These are phyloP conservation scores for Lactuca sativa DNA, from an alignment of 129 eudicot species.

Conservation along the genomic window DNA sequence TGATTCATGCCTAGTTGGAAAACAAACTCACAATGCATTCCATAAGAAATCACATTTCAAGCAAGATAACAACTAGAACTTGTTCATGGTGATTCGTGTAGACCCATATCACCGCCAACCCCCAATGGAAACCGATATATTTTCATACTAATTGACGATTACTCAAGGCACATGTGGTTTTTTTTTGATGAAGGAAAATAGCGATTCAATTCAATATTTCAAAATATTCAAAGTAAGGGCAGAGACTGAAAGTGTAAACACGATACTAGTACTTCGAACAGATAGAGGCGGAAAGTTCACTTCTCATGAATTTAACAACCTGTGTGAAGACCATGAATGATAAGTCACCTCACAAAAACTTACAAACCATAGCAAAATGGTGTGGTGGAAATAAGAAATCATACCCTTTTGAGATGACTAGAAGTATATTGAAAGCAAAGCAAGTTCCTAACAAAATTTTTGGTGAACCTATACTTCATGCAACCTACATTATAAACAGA, in stretches of 20 bases:
- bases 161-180: neutral
- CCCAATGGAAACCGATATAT: neutral
- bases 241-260: neutral
- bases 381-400: neutral
- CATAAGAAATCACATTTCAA: neutral
- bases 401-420: too few species aligned
- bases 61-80: neutral
- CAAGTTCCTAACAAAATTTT: too few species aligned
- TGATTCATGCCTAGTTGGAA: neutral
- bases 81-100: neutral
- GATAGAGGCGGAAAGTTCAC: too few species aligned
- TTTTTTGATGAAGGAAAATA: neutral
- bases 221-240: neutral
- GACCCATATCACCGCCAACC: neutral
- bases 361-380: neutral
- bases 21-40: neutral
- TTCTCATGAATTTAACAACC: too few species aligned
- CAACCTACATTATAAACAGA: too few species aligned
- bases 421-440: too few species aligned
- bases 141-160: neutral
- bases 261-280: too few species aligned
- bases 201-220: neutral
- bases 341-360: too few species aligned
- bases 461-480: too few species aligned
- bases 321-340: too few species aligned